Percentiles rank a stretch among this genome's conserved stretches.
Evolutionary conservation across 169 alveolate genomes (phyloP).

Genomic region (Eimeria maxima): DNA sequence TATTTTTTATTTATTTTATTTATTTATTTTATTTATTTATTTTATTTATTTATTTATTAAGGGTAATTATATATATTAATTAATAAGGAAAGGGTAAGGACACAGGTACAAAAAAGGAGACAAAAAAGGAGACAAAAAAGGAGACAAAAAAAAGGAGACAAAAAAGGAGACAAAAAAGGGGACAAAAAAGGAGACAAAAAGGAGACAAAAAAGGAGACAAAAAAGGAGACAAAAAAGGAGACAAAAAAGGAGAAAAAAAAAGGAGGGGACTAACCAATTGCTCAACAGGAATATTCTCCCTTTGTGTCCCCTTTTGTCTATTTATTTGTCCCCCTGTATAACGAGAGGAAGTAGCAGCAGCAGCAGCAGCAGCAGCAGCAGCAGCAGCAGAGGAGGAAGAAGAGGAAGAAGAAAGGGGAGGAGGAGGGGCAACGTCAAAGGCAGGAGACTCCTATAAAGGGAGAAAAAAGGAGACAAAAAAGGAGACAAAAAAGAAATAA

Average conservation of each 20-base stretch:
- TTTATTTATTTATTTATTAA: no score
- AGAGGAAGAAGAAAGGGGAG: not conserved
- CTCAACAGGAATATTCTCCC: not conserved
- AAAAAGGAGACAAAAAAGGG: not conserved
- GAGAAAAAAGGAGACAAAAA: not conserved
- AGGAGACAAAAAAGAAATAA: not conserved
- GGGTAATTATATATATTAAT: not conserved
- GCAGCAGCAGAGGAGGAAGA: not conserved
- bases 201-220: not conserved
- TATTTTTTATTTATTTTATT: no score
- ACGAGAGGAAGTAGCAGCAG: no score
- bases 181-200: not conserved
- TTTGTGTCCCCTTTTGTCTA: no score
- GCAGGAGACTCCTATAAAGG: conserved; percentile 35
- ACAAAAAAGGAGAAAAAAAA: not conserved
- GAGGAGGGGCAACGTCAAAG: not conserved
- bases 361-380: no score
- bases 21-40: no score
- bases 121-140: not conserved
- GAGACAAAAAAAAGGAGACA: not conserved
- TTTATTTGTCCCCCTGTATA: no score
- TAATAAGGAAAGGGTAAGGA: not conserved
- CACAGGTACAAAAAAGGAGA: not conserved
- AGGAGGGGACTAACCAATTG: not conserved
- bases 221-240: not conserved